Evolutionary conservation across 2,329 filamentous ascomycete genomes (phyloP).

Genomic region (Botryotinia narcissicola): DNA sequence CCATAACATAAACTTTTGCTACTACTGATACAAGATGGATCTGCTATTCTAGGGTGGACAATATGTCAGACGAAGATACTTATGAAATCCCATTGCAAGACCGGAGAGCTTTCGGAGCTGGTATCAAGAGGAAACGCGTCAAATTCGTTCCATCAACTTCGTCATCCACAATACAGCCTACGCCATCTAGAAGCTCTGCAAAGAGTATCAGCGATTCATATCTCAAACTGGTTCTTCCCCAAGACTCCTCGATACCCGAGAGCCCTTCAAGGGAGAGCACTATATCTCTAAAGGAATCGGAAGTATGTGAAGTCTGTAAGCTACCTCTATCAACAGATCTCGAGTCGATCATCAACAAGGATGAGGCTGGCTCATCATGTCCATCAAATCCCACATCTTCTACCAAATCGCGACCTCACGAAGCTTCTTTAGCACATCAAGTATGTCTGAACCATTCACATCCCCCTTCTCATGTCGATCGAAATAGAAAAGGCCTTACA

Average conservation of each 20-base stretch:
- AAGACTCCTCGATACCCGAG: constrained; percentile 17
- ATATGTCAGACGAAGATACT: constrained; percentile 49
- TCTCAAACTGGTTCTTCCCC: constrained; percentile 59
- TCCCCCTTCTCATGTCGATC: constrained; percentile 69
- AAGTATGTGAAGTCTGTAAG: constrained; percentile 57
- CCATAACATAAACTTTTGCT: not conserved
- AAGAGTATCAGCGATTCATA: constrained; percentile 53
- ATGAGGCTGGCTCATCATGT: not conserved
- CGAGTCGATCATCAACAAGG: constrained; percentile 3
- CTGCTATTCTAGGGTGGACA: not conserved
- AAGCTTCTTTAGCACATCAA: constrained; percentile 67
- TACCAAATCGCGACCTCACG: constrained; percentile 44
- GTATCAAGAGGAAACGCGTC: constrained; percentile 60
- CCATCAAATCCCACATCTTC: not conserved
- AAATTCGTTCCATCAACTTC: constrained; percentile 51
- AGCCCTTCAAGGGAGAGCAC: not conserved
- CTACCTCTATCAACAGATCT: constrained; percentile 51
- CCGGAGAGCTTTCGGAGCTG: constrained; percentile 59
- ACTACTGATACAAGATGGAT: not conserved
- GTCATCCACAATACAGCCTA: constrained; percentile 29
- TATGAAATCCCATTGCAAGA: constrained; percentile 58
- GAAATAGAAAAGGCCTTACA: constrained; percentile 65
- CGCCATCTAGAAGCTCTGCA: constrained; percentile 33
- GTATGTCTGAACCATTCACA: constrained; percentile 66
- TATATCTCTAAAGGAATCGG: not conserved